Conservation (phyloP, 129 eudicot species). For the Artemisia annua region DNA sequence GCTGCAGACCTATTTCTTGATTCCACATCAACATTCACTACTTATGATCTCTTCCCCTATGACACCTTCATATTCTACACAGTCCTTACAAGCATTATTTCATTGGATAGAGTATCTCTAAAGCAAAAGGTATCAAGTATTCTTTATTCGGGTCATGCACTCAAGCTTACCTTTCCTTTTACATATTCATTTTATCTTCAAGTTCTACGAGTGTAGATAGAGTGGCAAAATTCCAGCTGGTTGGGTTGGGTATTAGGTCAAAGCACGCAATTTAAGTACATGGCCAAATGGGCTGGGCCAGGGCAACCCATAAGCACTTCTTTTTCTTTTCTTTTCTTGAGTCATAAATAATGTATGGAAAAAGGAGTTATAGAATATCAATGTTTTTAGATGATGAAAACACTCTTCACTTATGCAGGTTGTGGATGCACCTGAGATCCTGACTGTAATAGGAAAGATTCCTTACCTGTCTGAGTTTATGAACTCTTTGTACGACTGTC, state of each 20-base stretch:
- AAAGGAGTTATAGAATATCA: constrained; percentile 55
- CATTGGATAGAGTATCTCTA: constrained; percentile 87
- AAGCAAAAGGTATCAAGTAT: constrained; percentile 71
- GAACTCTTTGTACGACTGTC: constrained; percentile 61
- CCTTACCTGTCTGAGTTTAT: constrained; percentile 51
- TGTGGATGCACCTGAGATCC: constrained; percentile 66
- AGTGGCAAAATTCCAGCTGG: no score
- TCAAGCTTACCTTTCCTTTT: neutral
- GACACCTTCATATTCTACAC: constrained; percentile 95
- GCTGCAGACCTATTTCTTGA: constrained; percentile 79
- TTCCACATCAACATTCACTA: constrained; percentile 81
- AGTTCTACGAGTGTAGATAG: no score
- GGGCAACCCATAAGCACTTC: no score
- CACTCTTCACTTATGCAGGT: constrained; percentile 38
- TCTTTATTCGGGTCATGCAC: neutral
- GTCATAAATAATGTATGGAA: constrained; percentile 56
- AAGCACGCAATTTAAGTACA: no score
- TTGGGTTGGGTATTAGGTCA: no score
- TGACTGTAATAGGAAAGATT: constrained; percentile 59
- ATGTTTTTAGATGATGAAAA: no score
- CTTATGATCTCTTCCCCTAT: constrained; percentile 89
- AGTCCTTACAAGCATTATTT: constrained; percentile 86
- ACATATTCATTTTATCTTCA: neutral
- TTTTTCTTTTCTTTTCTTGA: no score
- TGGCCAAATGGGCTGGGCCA: no score